Conservation (phyloP, 306 rosid genomes). For the Castanea crenata region DNA sequence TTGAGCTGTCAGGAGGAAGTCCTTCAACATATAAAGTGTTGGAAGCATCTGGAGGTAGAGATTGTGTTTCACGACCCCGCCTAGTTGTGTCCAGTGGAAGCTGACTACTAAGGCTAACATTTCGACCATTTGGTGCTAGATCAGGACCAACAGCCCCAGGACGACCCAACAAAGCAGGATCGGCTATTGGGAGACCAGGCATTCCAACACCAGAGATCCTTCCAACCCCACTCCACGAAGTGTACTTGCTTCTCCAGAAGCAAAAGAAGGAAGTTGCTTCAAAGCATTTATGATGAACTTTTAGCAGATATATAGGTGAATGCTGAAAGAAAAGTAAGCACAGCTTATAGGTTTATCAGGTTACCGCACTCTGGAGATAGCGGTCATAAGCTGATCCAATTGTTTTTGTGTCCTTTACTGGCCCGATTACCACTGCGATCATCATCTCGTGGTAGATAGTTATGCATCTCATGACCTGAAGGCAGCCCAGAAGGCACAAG, state of each 20-base stretch:
- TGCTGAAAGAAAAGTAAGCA: constrained; percentile 18
- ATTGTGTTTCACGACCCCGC: constrained; percentile 67
- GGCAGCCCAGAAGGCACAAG: constrained; percentile 48
- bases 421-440: constrained; percentile 49
- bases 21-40: constrained; percentile 91
- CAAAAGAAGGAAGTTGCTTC: constrained; percentile 63
- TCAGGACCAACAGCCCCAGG: constrained; percentile 58
- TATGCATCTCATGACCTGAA: constrained; percentile 67
- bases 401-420: constrained; percentile 56
- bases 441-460: constrained; percentile 54
- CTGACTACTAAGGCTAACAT: constrained; percentile 52
- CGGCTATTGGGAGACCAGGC: constrained; percentile 48
- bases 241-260: constrained; percentile 68
- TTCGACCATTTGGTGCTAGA: constrained; percentile 56
- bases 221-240: constrained; percentile 51
- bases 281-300: constrained; percentile 32
- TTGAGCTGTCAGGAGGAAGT: constrained; percentile 78
- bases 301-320: constrained; percentile 26
- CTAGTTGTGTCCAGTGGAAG: constrained; percentile 57
- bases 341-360: constrained; percentile 13
- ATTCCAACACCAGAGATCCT: constrained; percentile 56
- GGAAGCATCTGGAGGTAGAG: constrained; percentile 88
- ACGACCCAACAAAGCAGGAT: constrained; percentile 54
- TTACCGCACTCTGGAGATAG: constrained; percentile 89
- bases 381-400: constrained; percentile 87